A percentile compares a stretch with the other conserved stretches of the same genome.
These are phyloP conservation scores for Trametes sp. DNA, from an alignment of 1,284 basidiomycete species.

Conservation along the genomic window DNA sequence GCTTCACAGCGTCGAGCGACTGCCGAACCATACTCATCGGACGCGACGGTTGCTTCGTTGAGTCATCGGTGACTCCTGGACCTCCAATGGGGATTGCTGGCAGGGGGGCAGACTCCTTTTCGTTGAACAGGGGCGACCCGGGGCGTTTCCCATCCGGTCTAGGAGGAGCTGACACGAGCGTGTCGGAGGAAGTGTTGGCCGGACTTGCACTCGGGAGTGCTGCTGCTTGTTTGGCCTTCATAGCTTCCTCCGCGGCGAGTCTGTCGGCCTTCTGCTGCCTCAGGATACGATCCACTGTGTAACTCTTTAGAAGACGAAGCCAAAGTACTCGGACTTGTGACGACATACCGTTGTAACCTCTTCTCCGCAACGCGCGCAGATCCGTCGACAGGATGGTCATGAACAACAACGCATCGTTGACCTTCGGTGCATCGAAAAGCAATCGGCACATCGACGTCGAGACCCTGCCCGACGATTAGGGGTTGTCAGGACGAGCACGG, in stretches of 20 bases:
- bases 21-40: conserved; percentile 21
- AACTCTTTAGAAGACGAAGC: too few relatives aligned
- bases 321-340: too few relatives aligned
- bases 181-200: conserved; percentile 24
- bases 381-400: conserved; percentile 95
- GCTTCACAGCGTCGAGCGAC: conserved; percentile 20
- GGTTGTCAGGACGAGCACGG: background rate
- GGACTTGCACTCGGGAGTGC: conserved; percentile 7
- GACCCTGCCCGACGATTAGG: conserved; percentile 53
- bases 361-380: conserved; percentile 81
- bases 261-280: conserved; percentile 83
- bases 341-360: conserved; percentile 84
- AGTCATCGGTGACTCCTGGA: background rate
- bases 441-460: conserved; percentile 81
- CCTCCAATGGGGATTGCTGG: background rate
- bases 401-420: conserved; percentile 87
- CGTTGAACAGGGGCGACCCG: conserved; percentile 1
- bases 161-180: conserved; percentile 18
- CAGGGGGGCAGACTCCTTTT: conserved; percentile 7
- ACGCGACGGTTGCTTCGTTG: conserved; percentile 14
- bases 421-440: conserved; percentile 77
- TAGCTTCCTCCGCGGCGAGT: conserved; percentile 63
- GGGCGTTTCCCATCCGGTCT: conserved; percentile 10
- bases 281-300: conserved; percentile 87
- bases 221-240: conserved; percentile 29